Evolutionary conservation across 2,329 filamentous ascomycete genomes (phyloP), one percentile per base, ranked within the genome.

Genomic region (Scedosporium apiospermum): DNA sequence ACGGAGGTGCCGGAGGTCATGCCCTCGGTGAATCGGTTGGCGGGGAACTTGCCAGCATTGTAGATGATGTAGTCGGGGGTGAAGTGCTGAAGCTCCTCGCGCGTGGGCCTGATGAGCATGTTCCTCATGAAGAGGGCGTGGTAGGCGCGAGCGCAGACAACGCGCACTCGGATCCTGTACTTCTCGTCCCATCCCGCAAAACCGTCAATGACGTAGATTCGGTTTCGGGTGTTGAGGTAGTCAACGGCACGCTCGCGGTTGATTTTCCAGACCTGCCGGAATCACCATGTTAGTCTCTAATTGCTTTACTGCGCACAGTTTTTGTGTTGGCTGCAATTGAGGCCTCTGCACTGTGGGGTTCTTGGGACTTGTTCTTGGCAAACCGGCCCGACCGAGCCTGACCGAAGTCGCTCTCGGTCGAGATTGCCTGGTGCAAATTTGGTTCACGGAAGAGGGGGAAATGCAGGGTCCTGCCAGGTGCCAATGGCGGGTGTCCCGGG

Each of bases 91-190:
- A 99, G 88, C 82, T 99, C 93, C 79, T 96, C 90, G 66, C 85
- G 86, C 61, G 88, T 82, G 66, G 95, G 95, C 70, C 95, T 90
- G 82, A 99, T 99, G 74, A 99, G 89, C 95, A 99, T 99, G 85
- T 99, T 99, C 75, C 93, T 91, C 95, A 99, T 99, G 87, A 99
- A 99, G 68, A 99, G 87, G 66, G 95, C 95, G 85, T 99, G 95
- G 85, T 99, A 99, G 78, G 95, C 95, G 75, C 95, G 93, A 69
- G 95, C 95, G 81, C 95, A 99, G 74, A 99, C 93, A 67, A 99
- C 93, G 73, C 95, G 93, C 71, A 99, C 95, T 72, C 88, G 90
- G 80, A 99, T 98, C 69, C 93, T 86, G 84, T 99, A 99, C 77
- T 95, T 93, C 82, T 96, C 89, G 71, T 99, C 95, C 95, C 95